Evolutionary conservation across 23 red algal genomes (phyloP).

Genomic region (Gracilaria caudata): DNA sequence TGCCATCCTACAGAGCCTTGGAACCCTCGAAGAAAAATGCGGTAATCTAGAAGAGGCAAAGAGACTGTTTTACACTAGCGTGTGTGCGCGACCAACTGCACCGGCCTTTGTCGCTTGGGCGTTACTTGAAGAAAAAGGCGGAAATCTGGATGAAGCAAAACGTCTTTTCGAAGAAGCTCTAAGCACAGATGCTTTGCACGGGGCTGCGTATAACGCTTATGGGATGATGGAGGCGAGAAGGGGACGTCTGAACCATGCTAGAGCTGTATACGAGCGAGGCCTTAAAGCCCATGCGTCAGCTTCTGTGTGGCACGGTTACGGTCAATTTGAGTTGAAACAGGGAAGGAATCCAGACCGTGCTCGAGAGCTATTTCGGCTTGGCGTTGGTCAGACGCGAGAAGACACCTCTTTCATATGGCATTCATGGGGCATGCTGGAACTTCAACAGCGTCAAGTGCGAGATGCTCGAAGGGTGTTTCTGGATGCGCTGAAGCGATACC

Average conservation of each 20-base stretch:
- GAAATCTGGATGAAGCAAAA: slow-evolving; percentile 63
- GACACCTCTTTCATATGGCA: slow-evolving; percentile 96
- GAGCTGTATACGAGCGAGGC: slow-evolving; percentile 76
- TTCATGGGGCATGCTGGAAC: slow-evolving; percentile 88
- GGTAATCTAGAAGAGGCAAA: slow-evolving; percentile 74
- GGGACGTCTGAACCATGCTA: slow-evolving; percentile 58
- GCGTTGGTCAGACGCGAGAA: slow-evolving; percentile 57
- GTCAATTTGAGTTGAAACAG: slow-evolving; percentile 79
- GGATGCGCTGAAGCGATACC: slow-evolving; percentile 80
- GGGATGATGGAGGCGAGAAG: slow-evolving; percentile 85
- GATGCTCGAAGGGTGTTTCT: slow-evolving; percentile 69
- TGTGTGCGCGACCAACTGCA: slow-evolving; percentile 69
- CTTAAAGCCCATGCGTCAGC: slow-evolving; percentile 53
- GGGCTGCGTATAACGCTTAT: slow-evolving; percentile 96
- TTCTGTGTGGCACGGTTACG: slow-evolving; percentile 92
- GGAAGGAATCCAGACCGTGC: slow-evolving; percentile 71
- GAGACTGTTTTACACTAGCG: slow-evolving; percentile 61
- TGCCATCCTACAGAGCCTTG: slow-evolving; percentile 77
- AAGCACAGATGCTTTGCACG: slow-evolving; percentile 75
- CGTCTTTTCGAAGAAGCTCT: slow-evolving; percentile 83
- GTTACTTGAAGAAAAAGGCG: slow-evolving; percentile 76
- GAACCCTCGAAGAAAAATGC: slow-evolving; percentile 66
- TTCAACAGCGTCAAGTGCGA: slow-evolving; percentile 53
- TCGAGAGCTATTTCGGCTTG: slow-evolving; percentile 61
- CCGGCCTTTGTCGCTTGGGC: slow-evolving; percentile 98